Evolutionary conservation across 2,329 filamentous ascomycete genomes (phyloP).

Genomic region (Monosporascus cannonballus): DNA sequence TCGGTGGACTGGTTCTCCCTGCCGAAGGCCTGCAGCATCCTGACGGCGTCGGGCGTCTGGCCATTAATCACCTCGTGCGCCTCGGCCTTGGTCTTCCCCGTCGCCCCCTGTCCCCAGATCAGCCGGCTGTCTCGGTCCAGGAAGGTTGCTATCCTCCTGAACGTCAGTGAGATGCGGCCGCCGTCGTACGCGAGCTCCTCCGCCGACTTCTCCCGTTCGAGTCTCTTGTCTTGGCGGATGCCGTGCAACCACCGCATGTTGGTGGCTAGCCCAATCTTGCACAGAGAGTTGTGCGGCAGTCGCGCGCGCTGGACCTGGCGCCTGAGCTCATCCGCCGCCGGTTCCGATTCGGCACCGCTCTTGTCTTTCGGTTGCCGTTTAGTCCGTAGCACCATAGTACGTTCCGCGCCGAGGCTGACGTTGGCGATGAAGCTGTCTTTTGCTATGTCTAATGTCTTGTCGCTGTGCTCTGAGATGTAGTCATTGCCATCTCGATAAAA

Average conservation of each 20-base stretch:
- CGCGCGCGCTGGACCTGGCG: constrained; percentile 61
- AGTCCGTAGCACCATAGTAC: constrained; percentile 83
- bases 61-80: constrained; percentile 66
- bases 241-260: constrained; percentile 87
- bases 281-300: constrained; percentile 85
- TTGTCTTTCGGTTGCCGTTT: constrained; percentile 48
- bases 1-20: constrained; percentile 69
- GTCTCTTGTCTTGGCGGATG: constrained; percentile 83
- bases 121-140: constrained; percentile 53
- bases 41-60: constrained; percentile 56
- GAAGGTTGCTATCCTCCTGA: constrained; percentile 84
- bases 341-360: constrained; percentile 13
- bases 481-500: constrained; percentile 85
- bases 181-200: constrained; percentile 69
- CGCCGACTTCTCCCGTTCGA: constrained; percentile 56
- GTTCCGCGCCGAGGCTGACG: constrained; percentile 84
- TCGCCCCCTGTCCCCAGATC: constrained; percentile 93
- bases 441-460: constrained; percentile 91
- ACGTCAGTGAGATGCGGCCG: constrained; percentile 85
- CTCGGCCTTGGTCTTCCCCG: constrained; percentile 53
- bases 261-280: constrained; percentile 71
- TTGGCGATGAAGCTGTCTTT: constrained; percentile 81
- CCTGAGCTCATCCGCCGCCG: constrained; percentile 21
- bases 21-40: constrained; percentile 74
- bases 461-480: constrained; percentile 93